Base-by-base conservation (phyloP, 257 asterid species). In the Capsicum pubescens region DNA sequence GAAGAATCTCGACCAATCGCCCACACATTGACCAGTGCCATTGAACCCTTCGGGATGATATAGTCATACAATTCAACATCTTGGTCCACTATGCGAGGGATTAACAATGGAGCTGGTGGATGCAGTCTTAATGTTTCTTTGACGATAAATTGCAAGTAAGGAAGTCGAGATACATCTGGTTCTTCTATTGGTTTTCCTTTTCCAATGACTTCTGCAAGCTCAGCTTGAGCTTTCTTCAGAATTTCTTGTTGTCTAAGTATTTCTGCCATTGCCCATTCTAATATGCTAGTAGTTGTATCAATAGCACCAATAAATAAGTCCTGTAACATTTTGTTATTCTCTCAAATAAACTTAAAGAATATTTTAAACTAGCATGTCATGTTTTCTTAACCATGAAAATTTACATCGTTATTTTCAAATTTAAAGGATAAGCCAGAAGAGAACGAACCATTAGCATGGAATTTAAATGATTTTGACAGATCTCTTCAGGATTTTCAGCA, bases 121-220 rank as follows among this genome's bases (percentile, higher is more conserved):
- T 87, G 90, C 46, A 69, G 72, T 36, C 90, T 57, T 35, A 87
- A 85, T 17, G 88, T 83, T 56, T 87, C 90, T 80, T 87, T 87
- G 61, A 85, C 76, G 76, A 87, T 69, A 0, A 79, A 85, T 80
- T 85, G 80, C 66, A 87, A 66, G 81, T 87, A 87, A 26, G 87
- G 82, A 21, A 87, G 90, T n/a, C 59, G 76, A 17, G 87, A 80
- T 83, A 87, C 82, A 63, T 85, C 86, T 0, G 56, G 13, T 52
- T 52, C 56, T 52, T 52, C 56, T 52, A 52, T 52, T 52, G 3
- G 3, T 61, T n/a, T 52, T 52, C 68, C 68, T 61, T 61, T 61
- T 61, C 68, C 68, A 61, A 61, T 9, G 68, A 61, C 21, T 61
- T 61, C 39, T 9, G 36, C 36, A n/a, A 61, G 39, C 21, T 61